phyloP scores from a whole-genome alignment of 768 basidiomycete species.

The Hericium rajendrae region DNA sequence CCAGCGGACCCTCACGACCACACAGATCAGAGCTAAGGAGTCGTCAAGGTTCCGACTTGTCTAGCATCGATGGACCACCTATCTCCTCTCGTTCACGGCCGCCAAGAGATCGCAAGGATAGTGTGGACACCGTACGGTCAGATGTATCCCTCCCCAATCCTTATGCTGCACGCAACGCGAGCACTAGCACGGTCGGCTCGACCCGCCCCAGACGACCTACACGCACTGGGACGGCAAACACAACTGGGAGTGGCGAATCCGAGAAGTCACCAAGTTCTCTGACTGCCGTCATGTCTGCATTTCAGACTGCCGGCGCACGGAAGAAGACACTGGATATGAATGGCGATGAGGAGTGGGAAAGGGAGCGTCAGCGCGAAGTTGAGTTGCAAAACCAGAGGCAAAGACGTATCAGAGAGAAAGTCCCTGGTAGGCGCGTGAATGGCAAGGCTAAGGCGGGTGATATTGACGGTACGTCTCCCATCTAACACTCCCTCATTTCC shows the following conservation, averaged over 20 bases:
- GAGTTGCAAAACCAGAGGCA: conserved; percentile 60
- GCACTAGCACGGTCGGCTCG: conserved; percentile 1
- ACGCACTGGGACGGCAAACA: conserved; percentile 2
- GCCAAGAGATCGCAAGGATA: conserved; percentile 9
- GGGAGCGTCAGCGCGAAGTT: conserved; percentile 48
- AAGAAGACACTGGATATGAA: conserved; percentile 45
- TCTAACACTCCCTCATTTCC: background rate
- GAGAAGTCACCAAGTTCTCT: conserved; percentile 10
- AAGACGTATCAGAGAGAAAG: conserved; percentile 58
- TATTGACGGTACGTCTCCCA: conserved; percentile 55
- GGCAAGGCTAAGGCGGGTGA: conserved; percentile 61
- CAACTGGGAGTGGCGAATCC: conserved; percentile 7
- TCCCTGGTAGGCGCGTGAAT: conserved; percentile 44
- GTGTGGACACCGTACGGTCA: conserved; percentile 12
- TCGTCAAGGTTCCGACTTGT: conserved; percentile 7
- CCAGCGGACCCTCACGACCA: conserved; percentile 13
- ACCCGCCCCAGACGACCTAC: background rate
- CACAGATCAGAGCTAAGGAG: conserved; percentile 11
- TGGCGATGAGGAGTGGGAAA: conserved; percentile 45
- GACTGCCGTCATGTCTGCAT: conserved; percentile 54
- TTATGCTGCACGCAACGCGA: conserved; percentile 9
- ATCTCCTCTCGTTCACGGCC: background rate
- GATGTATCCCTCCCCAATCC: conserved; percentile 6
- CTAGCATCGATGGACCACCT: background rate
- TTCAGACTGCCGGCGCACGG: conserved; percentile 54